A percentile compares a stretch with the other conserved stretches of the same genome.
phyloP scores from a whole-genome alignment of 2,329 filamentous ascomycete genomes.

The Phyllosticta citrichinensis region DNA sequence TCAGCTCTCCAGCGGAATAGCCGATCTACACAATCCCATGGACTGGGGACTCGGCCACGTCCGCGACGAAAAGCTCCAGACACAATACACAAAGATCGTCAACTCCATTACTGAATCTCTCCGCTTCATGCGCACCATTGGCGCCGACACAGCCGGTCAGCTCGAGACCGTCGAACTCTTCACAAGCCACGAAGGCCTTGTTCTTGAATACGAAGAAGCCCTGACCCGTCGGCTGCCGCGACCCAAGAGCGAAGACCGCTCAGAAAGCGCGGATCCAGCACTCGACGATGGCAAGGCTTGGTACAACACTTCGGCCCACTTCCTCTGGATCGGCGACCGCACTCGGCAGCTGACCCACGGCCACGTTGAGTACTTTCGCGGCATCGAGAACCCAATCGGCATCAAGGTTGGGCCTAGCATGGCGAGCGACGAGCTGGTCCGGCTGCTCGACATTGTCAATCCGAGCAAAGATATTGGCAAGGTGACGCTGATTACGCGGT shows the following conservation, averaged over 20 bases:
- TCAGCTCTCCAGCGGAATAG: conserved; percentile 75
- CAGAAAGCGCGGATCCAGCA: conserved; percentile 24
- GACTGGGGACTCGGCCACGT: conserved; percentile 95
- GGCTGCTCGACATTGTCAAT: conserved; percentile 76
- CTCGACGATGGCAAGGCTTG: conserved; percentile 48
- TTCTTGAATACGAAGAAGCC: conserved; percentile 88
- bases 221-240: conserved; percentile 68
- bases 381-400: conserved; percentile 89
- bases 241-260: conserved; percentile 31
- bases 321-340: conserved; percentile 96
- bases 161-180: conserved; percentile 89
- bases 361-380: conserved; percentile 95
- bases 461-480: conserved; percentile 75
- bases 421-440: conserved; percentile 61
- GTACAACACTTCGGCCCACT: conserved; percentile 93
- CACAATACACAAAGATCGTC: conserved; percentile 79
- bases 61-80: conserved; percentile 68
- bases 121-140: conserved; percentile 88
- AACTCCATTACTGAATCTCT: conserved; percentile 80
- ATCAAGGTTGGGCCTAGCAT: conserved; percentile 93
- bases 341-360: conserved; percentile 87
- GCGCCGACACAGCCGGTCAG: conserved; percentile 73
- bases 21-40: conserved; percentile 83
- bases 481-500: conserved; percentile 91
- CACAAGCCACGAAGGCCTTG: conserved; percentile 88